Evolutionary conservation across 495 filamentous ascomycete species (phyloP).

Genomic region (Hamigera avellanea): DNA sequence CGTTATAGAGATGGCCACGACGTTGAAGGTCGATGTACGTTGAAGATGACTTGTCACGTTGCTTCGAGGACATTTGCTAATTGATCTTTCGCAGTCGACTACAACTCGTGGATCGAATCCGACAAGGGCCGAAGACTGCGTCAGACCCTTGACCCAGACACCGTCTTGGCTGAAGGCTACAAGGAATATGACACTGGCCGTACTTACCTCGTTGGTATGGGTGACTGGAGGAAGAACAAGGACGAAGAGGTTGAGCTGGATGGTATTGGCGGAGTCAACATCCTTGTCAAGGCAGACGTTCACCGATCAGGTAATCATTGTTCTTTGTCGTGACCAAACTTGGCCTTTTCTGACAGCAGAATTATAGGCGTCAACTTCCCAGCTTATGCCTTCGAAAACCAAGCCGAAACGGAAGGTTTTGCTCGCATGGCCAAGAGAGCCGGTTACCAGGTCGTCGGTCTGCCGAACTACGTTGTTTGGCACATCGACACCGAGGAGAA

Average conservation of each 20-base stretch:
- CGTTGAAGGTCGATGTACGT: constrained; percentile 89
- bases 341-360: neutral
- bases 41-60: neutral
- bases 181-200: constrained; percentile 85
- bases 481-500: constrained; percentile 99
- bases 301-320: constrained; percentile 69
- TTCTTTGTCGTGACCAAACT: neutral
- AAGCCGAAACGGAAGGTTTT: constrained; percentile 97
- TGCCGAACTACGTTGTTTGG: constrained; percentile 98
- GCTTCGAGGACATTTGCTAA: constrained; percentile 3
- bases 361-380: constrained; percentile 94
- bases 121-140: constrained; percentile 66
- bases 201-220: constrained; percentile 75
- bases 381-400: constrained; percentile 94
- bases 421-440: constrained; percentile 98
- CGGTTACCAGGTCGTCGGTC: constrained; percentile 80
- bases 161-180: constrained; percentile 87
- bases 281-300: constrained; percentile 94
- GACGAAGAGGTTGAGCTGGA: constrained; percentile 85
- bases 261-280: constrained; percentile 94
- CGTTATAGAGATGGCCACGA: constrained; percentile 71
- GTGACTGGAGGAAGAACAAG: constrained; percentile 83
- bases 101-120: constrained; percentile 98
- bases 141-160: constrained; percentile 59
- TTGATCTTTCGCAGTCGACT: constrained; percentile 60